Base-by-base conservation (phyloP, 2,329 filamentous ascomycete genomes). In the Teratosphaeria pseudoeucalypti region DNA sequence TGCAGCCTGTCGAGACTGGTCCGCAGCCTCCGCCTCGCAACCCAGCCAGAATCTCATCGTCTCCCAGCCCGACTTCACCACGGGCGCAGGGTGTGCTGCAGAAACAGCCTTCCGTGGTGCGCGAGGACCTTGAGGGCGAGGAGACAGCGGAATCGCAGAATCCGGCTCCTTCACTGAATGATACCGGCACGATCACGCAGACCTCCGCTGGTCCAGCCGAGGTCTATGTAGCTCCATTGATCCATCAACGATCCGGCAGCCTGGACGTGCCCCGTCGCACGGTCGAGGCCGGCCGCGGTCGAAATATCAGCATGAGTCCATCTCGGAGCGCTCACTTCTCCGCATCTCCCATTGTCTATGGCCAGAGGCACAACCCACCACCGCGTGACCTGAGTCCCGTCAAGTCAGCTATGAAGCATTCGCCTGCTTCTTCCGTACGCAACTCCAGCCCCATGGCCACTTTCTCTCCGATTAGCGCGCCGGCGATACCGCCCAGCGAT, bases 381-480 rank as follows among this genome's bases (percentile, higher is more conserved):
- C 78, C 84, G 34, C 81, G 89, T 55, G 89, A 88, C 5, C 76
- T 88, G 11, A 91, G 88, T 0, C 89, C 89, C 10, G 84, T 85
- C 54, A 92, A 92, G 71, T 90, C 88, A 1, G 88, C 88, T 1
- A 69, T 92, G 63, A 92, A 92, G 70, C 79, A 85, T 57, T 79
- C 77, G 1, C 84, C 82, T 55, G 80, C 84, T 1, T 78, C 81
- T 1, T 78, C 77, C 0, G 63, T 76, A 11, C 71, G 77, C 19
- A 73, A 70, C 9, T 70, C 64, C 43, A 79, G 77, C 19, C 78
- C 59, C 68, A 81, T 66, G 76, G 79, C 63, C 66, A 77, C 37
- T 80, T 84, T 58, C 78, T 84, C 54, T 75, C 80, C 54, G 75
- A 79, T 56, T 29, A 66, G 60, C 68, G 76, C 27, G 79, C 65